Conservation (phyloP, 176 grass and related monocot genomes). For the Rhynchospora pubera region DNA sequence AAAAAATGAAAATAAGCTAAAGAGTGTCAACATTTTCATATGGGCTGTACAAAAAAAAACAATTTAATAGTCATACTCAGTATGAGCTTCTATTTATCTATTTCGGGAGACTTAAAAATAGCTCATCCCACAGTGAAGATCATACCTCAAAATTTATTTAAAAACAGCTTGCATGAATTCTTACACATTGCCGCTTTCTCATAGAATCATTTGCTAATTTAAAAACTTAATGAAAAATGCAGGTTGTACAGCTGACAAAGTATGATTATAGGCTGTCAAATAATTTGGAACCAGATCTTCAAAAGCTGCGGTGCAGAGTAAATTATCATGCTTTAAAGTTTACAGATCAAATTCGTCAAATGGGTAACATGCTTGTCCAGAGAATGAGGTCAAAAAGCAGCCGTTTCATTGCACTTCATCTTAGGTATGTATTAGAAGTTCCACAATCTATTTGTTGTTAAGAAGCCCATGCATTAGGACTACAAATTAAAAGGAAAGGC, state of each 20-base stretch:
- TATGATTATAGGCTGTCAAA: constrained; percentile 86
- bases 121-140: background rate
- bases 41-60: too few relatives aligned
- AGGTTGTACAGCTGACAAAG: constrained; percentile 81
- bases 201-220: background rate
- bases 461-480: background rate
- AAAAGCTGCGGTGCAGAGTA: constrained; percentile 84
- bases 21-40: background rate
- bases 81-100: background rate
- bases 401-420: constrained; percentile 74
- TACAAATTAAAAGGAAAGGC: background rate
- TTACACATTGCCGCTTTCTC: background rate
- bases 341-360: constrained; percentile 64
- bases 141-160: background rate
- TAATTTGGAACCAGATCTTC: constrained; percentile 63
- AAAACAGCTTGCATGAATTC: background rate
- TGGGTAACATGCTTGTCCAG: constrained; percentile 58
- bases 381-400: constrained; percentile 55
- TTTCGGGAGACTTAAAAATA: background rate
- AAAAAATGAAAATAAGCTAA: background rate
- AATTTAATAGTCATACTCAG: background rate
- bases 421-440: constrained; percentile 39
- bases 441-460: background rate
- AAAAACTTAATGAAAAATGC: background rate
- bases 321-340: constrained; percentile 87